Evolutionary conservation across 768 basidiomycete genomes (phyloP), one percentile per base, ranked within the genome.

Genomic region (Rubroboletus satanas): DNA sequence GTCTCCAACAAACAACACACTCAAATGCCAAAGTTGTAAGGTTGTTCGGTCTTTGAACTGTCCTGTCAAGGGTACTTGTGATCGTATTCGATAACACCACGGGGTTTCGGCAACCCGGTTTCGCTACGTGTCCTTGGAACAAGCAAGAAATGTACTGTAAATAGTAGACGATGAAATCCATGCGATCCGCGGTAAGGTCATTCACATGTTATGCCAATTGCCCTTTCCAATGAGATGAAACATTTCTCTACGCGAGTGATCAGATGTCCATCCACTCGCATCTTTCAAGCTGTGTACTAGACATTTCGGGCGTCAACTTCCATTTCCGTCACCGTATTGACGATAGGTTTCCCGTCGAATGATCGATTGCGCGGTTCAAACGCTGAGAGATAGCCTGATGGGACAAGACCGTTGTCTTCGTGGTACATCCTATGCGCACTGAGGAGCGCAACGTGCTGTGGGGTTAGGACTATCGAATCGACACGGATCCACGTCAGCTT

Each of bases 1-100:
- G 75, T 86, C n/a, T 78, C 81, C 6, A 72, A 79, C n/a, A 76
- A 75, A 45, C 70, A 50, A 35, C 9, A 15, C 7, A 11, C 26
- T 12, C 7, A 28, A 33, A 21, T 14, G 23, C 18, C 49, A 35
- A 54, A 50, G 15, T 50, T 65, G 37, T 65, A 52, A 47, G 23
- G 11, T 43, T 33, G n/a, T 31, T 47, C 15, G 39, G 23, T 18
- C 44, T 28, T 36, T 15, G 44, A 42, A 4, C 1, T 32, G 53
- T 39, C 43, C 4, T 21, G 17, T 41, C 48, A 32, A 6, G 18
- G 14, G 7, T 26, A 35, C 14, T 28, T 21, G 10, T 37, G 36
- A 33, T 36, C 31, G 10, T 37, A 39, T 31, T 36, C 31, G 5
- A 46, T 14, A 44, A 51, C 15, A 21, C 26, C 32, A 37, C 42